Conservation (phyloP, 2,329 filamentous ascomycete genomes). For the Aspergillus aculeatinus region DNA sequence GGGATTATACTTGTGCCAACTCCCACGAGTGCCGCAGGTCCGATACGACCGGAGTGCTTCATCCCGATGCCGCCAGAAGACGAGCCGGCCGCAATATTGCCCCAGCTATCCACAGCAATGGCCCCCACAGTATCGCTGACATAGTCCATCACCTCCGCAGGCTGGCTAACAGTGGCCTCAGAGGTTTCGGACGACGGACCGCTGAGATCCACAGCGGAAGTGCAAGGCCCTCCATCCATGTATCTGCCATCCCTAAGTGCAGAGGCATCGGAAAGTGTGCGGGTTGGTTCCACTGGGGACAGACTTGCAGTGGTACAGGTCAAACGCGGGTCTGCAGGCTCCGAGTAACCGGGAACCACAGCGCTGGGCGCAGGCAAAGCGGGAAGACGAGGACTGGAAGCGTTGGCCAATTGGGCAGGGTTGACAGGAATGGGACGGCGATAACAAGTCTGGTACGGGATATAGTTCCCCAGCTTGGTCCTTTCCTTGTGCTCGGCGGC, state of each 20-base stretch:
- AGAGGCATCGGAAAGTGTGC: neutral
- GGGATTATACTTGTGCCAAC: conserved; percentile 90
- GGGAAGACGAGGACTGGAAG: conserved; percentile 12
- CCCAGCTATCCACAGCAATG: conserved; percentile 82
- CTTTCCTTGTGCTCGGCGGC: conserved; percentile 55
- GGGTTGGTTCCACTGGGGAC: neutral
- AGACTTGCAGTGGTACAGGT: neutral
- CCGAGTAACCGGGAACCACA: neutral
- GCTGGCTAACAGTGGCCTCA: neutral
- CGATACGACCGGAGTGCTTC: conserved; percentile 90
- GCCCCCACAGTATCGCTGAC: conserved; percentile 95
- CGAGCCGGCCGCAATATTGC: conserved; percentile 88
- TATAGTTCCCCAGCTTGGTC: conserved; percentile 27
- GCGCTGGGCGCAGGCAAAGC: neutral
- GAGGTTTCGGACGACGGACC: neutral
- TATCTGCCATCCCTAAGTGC: conserved; percentile 5
- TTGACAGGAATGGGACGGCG: conserved; percentile 24
- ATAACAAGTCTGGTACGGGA: conserved; percentile 19
- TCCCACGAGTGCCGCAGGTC: conserved; percentile 88
- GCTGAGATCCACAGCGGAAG: neutral
- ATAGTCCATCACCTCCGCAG: conserved; percentile 22
- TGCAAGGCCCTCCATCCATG: conserved; percentile 7
- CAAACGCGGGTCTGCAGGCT: neutral
- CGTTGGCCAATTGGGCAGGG: conserved; percentile 24
- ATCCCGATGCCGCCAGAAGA: conserved; percentile 98